Evolutionary conservation across 225 moss, liverwort and hornwort genomes (phyloP), one percentile per base, ranked within the genome.

Genomic region (Ulota crispa): DNA sequence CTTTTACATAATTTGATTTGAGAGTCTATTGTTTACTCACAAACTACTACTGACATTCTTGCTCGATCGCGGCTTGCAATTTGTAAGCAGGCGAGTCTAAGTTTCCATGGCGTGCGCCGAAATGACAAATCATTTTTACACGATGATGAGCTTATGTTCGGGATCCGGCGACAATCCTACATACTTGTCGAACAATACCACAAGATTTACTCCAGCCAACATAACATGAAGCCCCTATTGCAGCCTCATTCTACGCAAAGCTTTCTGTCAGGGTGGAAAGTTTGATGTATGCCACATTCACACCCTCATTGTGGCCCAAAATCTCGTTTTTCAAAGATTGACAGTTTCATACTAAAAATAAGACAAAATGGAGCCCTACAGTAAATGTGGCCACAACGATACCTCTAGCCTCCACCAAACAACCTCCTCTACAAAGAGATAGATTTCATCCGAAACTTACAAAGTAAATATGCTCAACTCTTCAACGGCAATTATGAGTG

Each of bases 131-230:
- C 20, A 12, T 19, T 42, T 65, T 83, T 81, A 95, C 77, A 77
- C 45, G 36, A 95, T 85, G 31, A 90, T 69, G 20, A 97, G 83
- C 68, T 89, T 89, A 79, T 90, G 92, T 55, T 80, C 78, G 24
- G 95, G 92, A 28, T 92, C 78, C 19, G 95, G 91, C 9, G 96
- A 97, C 12, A 83, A 83, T 28, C 52, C 39, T 11, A 93, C 92
- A 64, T 93, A 89, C 82, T 86, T 92, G 21, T 89, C 81, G 43
- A 97, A 97, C 16, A 97, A 34, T 34, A 34, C 18, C 24, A 7
- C 16, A 34, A 16, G 10, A 31, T 31, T 31, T 31, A 30, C 14
- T 62, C 9, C 23, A 56, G n/a, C 56, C 56, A n/a, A 10, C n/a
- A 56, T 9, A 23, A n/a, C 9, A n/a, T 56, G 9, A n/a, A 56